Evolutionary conservation across 2,329 filamentous ascomycete genomes (phyloP).

Genomic region (Moelleriella libera): DNA sequence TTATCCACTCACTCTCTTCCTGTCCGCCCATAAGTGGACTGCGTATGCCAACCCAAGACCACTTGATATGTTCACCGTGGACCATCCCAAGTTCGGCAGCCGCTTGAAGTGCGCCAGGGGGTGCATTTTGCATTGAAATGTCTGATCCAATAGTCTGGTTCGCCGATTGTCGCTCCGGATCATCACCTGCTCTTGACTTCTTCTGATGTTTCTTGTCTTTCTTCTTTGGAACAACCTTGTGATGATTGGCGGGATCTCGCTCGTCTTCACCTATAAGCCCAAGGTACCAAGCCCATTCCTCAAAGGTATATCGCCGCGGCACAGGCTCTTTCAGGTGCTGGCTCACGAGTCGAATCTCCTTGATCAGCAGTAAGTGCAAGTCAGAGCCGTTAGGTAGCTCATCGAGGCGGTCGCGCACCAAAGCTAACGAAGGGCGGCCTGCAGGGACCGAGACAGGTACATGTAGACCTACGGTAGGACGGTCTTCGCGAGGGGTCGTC

Average conservation of each 20-base stretch:
- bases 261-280: constrained; percentile 60
- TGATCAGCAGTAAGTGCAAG: constrained; percentile 52
- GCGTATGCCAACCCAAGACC: constrained; percentile 60
- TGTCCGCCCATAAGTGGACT: constrained; percentile 57
- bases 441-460: neutral
- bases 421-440: constrained; percentile 18
- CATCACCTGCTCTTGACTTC: neutral
- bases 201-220: constrained; percentile 7
- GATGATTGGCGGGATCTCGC: constrained; percentile 32
- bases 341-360: constrained; percentile 54
- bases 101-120: constrained; percentile 1
- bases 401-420: constrained; percentile 19
- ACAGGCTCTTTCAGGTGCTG: constrained; percentile 42
- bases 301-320: constrained; percentile 57
- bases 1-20: constrained; percentile 59
- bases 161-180: neutral
- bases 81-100: constrained; percentile 11
- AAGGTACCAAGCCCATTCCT: constrained; percentile 80
- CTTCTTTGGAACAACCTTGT: constrained; percentile 19
- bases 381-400: constrained; percentile 29
- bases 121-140: neutral
- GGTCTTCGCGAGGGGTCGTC: neutral
- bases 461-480: neutral
- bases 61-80: constrained; percentile 21
- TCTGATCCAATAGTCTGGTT: neutral